Evolutionary conservation across 1,284 basidiomycete genomes (phyloP), one percentile per base, ranked within the genome.

Genomic region (Rhodotorula sp.): DNA sequence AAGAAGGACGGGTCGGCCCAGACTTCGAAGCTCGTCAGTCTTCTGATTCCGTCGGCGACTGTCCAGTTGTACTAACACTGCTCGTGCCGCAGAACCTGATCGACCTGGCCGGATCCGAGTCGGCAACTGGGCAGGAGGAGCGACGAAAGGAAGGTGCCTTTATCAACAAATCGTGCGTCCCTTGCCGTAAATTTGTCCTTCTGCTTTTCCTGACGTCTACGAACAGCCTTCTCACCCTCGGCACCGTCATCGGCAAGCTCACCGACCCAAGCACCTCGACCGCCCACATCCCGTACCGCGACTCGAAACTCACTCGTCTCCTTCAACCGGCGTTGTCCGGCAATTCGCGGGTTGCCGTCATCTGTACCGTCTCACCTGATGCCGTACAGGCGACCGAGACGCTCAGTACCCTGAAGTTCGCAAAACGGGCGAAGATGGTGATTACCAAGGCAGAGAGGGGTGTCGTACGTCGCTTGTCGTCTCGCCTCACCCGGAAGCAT

Each of bases 91-190:
- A 83, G 79, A 84, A 84, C 69, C 78, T 85, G 22, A 84, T 85
- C 67, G 85, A 86, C 77, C 76, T 86, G 11, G 85, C 85, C 4
- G 85, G 85, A 7, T 83, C 82, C 20, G 85, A 86, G 70, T 83
- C 83, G 53, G 84, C 85, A 0, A 83, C 84, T 0, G 82, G 82
- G 1, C 82, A 85, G 62, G 76, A 80, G 24, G 84, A 84, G 62
- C 77, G 85, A 2, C 79, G 83, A 47, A 83, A 84, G 30, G 85
- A 86, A 70, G 85, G 84, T 20, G 81, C 83, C 54, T 82, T 84
- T 75, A 86, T 86, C 80, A 86, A 86, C 77, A 83, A 83, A 69
- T 84, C 83, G 76, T 70, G 24, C 30, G 59, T 55, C 26, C n/a
- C n/a, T n/a, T n/a, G n/a, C n/a, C n/a, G n/a, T n/a, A n/a, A n/a